These are phyloP conservation scores for Alloteropsis angusta DNA, from an alignment of 202 grass and related monocot genomes.

Conservation along the genomic window DNA sequence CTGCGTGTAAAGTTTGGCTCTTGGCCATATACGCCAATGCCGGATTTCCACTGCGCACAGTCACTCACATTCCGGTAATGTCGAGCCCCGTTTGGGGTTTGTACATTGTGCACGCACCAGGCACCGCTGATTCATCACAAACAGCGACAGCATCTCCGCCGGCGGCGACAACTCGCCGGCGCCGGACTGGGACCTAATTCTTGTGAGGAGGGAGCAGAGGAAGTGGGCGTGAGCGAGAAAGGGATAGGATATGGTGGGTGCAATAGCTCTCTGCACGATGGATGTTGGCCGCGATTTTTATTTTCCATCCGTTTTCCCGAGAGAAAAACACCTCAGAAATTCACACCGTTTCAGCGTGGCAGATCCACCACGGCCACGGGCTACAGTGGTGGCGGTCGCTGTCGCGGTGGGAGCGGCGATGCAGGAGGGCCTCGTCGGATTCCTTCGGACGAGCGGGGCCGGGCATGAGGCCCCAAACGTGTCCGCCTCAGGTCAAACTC, in stretches of 20 bases:
- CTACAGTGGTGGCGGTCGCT: neutral
- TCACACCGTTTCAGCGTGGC: neutral
- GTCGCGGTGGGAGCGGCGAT: neutral
- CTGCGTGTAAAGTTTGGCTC: neutral
- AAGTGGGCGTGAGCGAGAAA: neutral
- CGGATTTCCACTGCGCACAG: neutral
- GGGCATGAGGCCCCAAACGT: slow-evolving; percentile 8
- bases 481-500: slow-evolving; percentile 2
- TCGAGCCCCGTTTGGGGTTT: neutral
- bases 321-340: neutral
- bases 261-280: slow-evolving; percentile 18
- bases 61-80: too few relatives aligned
- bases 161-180: neutral
- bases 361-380: neutral
- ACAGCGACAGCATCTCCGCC: slow-evolving; percentile 10
- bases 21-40: neutral
- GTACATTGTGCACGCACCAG: neutral
- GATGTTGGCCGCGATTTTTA: slow-evolving; percentile 8
- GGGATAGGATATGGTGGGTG: slow-evolving; percentile 5
- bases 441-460: slow-evolving; percentile 9
- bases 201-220: neutral
- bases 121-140: neutral
- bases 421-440: neutral
- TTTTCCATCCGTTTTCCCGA: neutral
- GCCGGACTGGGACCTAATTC: slow-evolving; percentile 11